These are phyloP conservation scores for Pichia sp. DNA, from an alignment of 1,139 yeast genomes.

Conservation along the genomic window DNA sequence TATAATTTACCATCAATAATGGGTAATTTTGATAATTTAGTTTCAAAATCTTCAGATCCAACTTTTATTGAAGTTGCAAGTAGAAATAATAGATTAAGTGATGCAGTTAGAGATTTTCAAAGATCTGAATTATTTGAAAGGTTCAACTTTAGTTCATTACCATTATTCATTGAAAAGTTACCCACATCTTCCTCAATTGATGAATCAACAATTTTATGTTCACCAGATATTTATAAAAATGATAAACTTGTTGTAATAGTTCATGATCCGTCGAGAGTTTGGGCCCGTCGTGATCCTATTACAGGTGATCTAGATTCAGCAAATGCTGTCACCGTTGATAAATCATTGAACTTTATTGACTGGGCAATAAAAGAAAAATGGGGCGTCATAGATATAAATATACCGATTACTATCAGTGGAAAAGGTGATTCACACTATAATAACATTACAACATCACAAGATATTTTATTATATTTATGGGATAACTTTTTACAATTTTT, in stretches of 20 bases:
- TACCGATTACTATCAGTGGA: constrained; percentile 45
- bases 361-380: constrained; percentile 54
- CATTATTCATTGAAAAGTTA: constrained; percentile 49
- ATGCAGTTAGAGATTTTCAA: constrained; percentile 70
- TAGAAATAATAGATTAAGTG: constrained; percentile 47
- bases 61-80: constrained; percentile 33
- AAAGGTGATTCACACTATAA: constrained; percentile 43
- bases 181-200: constrained; percentile 44
- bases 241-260: constrained; percentile 62
- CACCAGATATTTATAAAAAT: constrained; percentile 63
- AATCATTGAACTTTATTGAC: constrained; percentile 46
- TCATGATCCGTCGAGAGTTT: constrained; percentile 90
- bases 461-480: constrained; percentile 74
- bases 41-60: constrained; percentile 19
- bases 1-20: constrained; percentile 25
- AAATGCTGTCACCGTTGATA: constrained; percentile 62
- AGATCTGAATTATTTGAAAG: constrained; percentile 48
- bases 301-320: constrained; percentile 72
- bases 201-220: constrained; percentile 62
- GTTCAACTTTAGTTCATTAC: constrained; percentile 60
- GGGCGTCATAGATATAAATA: constrained; percentile 79
- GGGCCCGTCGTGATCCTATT: constrained; percentile 81
- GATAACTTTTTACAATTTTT: constrained; percentile 82
- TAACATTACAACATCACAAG: constrained; percentile 67
- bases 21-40: constrained; percentile 24